Evolutionary conservation across 352 stramenopile genomes (phyloP).

Genomic region (Phytopythium delawarense): DNA sequence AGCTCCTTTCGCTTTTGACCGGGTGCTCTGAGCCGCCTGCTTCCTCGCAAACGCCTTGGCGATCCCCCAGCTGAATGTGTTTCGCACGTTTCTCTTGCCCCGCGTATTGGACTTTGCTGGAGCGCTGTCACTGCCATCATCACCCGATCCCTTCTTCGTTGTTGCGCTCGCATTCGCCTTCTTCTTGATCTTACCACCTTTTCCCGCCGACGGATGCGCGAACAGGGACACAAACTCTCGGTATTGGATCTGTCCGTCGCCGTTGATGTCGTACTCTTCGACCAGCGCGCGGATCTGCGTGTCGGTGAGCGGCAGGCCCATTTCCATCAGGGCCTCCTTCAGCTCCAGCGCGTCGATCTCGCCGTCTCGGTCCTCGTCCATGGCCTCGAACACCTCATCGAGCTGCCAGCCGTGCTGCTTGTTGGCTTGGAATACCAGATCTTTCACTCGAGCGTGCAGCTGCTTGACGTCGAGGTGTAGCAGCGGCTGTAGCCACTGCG

Average conservation of each 20-base stretch:
- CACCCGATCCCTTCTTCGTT: conserved; percentile 6
- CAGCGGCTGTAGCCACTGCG: conserved; percentile 58
- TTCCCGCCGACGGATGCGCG: conserved; percentile 12
- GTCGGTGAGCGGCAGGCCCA: conserved; percentile 65
- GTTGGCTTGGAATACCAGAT: conserved; percentile 35
- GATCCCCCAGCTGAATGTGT: conserved; percentile 74
- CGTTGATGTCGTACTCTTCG: conserved; percentile 56
- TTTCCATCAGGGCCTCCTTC: conserved; percentile 51
- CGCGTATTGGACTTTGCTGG: conserved; percentile 7
- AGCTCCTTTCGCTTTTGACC: conserved; percentile 8
- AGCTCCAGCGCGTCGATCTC: conserved; percentile 48
- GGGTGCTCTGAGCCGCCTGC: conserved; percentile 13
- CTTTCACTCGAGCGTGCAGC: conserved; percentile 45
- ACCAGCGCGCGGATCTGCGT: conserved; percentile 56
- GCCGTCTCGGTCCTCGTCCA: conserved; percentile 54
- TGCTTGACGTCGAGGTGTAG: conserved; percentile 58
- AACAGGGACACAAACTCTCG: conserved; percentile 55
- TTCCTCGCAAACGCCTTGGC: conserved; percentile 64
- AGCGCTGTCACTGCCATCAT: conserved; percentile 8
- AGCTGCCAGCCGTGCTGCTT: conserved; percentile 41
- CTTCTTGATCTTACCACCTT: conserved; percentile 8
- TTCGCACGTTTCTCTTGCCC: conserved; percentile 47
- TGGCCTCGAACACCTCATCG: conserved; percentile 49
- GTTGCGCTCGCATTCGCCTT: background rate
- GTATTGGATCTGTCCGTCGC: conserved; percentile 63